Base-by-base conservation (phyloP, 1,284 basidiomycete genomes). In the Sporisorium reilianum region DNA sequence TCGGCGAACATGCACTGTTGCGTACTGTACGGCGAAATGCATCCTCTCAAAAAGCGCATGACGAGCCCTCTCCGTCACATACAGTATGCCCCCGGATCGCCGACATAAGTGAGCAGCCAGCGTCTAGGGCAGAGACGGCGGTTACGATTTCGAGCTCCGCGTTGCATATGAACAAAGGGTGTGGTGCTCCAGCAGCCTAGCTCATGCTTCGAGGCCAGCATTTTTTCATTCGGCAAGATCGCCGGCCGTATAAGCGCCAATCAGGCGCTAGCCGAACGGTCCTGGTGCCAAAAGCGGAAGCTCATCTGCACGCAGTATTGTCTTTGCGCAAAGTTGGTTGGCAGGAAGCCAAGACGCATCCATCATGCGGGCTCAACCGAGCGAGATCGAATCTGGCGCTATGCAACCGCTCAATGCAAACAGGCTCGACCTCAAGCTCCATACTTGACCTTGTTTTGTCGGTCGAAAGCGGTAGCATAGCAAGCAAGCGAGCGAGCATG, bases 1-100 rank as follows among this genome's bases (percentile, higher is more conserved):
- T 56, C 61, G 49, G 54, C 25, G 48, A 20, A 30, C 55, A 57
- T 57, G 62, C 50, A 41, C 34, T 5, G 16, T n/a, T 55, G 42
- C 50, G 36, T 38, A 53, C 9, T 0, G 22, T 38, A 57, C 14
- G 1, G 22, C 38, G 38, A 20, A 41, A 41, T 10, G n/a, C 7
- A 41, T 41, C n/a, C n/a, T n/a, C n/a, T 20, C 14, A n/a, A 18
- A 41, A 20, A 41, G 38, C 38, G 38, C 38, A 41, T 41, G 38
- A 20, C 38, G 8, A 8, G 38, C 20, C 38, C 18, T 18, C 36
- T 18, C 9, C 9, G 28, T 20, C 38, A n/a, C n/a, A 9, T n/a
- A 41, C 38, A n/a, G n/a, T n/a, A 41, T 20, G 38, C 20, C 8
- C 8, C n/a, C 4, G 38, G 38, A 41, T 41, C 38, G 38, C 38